These are phyloP conservation scores for Arxiozyma heterogenica DNA, from an alignment of 1,139 yeast species.

Conservation along the genomic window DNA sequence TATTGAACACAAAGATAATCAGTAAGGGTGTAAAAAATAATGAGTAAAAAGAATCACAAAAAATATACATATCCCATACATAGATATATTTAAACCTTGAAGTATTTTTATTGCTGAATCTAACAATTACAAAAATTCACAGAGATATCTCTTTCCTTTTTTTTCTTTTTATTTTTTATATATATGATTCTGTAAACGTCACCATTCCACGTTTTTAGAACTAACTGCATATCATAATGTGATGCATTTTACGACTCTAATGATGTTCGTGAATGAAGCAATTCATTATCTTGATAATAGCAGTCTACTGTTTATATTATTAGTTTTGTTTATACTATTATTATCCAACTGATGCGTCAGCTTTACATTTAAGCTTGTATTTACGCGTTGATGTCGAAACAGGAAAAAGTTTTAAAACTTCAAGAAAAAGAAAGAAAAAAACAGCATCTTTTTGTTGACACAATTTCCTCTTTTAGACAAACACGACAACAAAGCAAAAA, in stretches of 20 bases:
- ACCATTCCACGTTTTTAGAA: no score
- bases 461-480: constrained; percentile 7
- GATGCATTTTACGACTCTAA: background rate
- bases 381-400: background rate
- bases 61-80: background rate
- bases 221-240: background rate
- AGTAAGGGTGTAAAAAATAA: background rate
- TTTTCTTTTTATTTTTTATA: no score
- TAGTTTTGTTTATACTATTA: no score
- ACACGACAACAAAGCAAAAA: constrained; percentile 11
- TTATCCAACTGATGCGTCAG: background rate
- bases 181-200: background rate
- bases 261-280: background rate
- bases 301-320: background rate
- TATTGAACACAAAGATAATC: no score
- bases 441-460: background rate
- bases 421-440: no score
- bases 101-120: background rate
- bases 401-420: no score
- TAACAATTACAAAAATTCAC: background rate
- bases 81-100: background rate
- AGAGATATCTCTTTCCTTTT: no score
- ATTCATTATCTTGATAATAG: no score
- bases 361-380: background rate
- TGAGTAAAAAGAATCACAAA: background rate